Percentiles rank a stretch among this genome's conserved stretches.
Conservation (phyloP, 1,139 yeast genomes). For the Citeromyces hawaiiensis region DNA sequence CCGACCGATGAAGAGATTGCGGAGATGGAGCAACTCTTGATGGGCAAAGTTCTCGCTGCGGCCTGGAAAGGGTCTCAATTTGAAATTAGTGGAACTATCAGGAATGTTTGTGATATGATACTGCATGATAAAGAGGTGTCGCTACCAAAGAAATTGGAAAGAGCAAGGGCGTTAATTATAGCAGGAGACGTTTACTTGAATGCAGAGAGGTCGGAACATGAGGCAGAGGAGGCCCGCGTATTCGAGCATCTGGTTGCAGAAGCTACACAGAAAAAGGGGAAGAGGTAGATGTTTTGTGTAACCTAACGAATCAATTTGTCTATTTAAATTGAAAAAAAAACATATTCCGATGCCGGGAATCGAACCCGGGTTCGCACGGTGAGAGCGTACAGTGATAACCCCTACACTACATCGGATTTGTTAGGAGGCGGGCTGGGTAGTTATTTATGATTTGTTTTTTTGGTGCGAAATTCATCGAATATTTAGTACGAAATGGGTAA, state of each 20-base stretch:
- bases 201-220: constrained; percentile 64
- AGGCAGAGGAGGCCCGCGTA: constrained; percentile 82
- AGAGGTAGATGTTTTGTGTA: constrained; percentile 18
- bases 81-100: constrained; percentile 78
- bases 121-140: constrained; percentile 44
- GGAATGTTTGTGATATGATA: constrained; percentile 76
- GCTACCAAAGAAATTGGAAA: constrained; percentile 41
- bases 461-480: no score
- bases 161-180: constrained; percentile 68
- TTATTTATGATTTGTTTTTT: no score
- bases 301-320: not conserved
- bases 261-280: constrained; percentile 69
- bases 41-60: constrained; percentile 88
- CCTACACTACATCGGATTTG: constrained; percentile 5
- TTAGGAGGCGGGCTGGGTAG: no score
- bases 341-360: constrained; percentile 5
- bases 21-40: constrained; percentile 71
- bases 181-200: constrained; percentile 63
- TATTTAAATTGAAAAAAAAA: not conserved
- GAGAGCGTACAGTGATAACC: constrained; percentile 5
- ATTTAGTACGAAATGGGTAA: no score
- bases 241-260: constrained; percentile 90
- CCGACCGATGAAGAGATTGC: constrained; percentile 77
- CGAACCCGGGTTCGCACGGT: constrained; percentile 5
- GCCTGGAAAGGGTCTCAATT: constrained; percentile 93